These are phyloP conservation scores for Leishmania martiniquensis DNA, from an alignment of 208 protist genomes.

Conservation along the genomic window DNA sequence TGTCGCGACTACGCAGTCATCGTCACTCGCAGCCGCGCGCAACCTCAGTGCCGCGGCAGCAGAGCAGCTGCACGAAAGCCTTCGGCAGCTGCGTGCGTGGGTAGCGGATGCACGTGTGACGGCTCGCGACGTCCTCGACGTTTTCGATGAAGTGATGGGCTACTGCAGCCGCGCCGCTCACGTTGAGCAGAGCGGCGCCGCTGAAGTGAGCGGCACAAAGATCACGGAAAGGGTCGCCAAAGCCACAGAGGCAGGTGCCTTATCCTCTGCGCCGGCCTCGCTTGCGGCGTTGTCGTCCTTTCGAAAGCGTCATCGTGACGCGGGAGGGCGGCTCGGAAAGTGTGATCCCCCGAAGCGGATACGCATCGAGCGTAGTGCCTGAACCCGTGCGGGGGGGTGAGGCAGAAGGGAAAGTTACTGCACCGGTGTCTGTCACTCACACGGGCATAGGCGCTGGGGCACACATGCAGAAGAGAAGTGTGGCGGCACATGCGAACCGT, in stretches of 20 bases:
- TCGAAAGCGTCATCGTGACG: not conserved
- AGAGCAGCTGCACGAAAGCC: conserved; percentile 21
- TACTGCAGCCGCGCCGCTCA: not conserved
- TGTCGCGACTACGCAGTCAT: conserved; percentile 1
- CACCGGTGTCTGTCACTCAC: not conserved
- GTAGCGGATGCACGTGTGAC: conserved; percentile 32
- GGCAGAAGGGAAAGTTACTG: no score
- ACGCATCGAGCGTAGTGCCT: not conserved
- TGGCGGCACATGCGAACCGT: not conserved
- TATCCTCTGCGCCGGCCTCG: not conserved
- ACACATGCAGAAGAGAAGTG: not conserved
- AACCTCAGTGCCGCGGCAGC: conserved; percentile 1
- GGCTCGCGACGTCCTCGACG: conserved; percentile 28
- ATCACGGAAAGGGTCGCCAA: not conserved
- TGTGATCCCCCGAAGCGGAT: not conserved
- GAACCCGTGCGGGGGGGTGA: not conserved
- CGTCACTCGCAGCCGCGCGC: not conserved
- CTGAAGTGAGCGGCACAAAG: conserved; percentile 1
- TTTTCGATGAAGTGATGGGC: conserved; percentile 22
- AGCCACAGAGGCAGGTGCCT: not conserved
- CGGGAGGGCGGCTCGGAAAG: not conserved
- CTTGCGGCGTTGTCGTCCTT: not conserved
- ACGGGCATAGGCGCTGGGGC: not conserved
- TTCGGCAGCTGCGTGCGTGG: conserved; percentile 31
- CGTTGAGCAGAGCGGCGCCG: not conserved